These are phyloP conservation scores for Scorias spongiosa DNA, from an alignment of 2,329 filamentous ascomycete species.

Conservation along the genomic window DNA sequence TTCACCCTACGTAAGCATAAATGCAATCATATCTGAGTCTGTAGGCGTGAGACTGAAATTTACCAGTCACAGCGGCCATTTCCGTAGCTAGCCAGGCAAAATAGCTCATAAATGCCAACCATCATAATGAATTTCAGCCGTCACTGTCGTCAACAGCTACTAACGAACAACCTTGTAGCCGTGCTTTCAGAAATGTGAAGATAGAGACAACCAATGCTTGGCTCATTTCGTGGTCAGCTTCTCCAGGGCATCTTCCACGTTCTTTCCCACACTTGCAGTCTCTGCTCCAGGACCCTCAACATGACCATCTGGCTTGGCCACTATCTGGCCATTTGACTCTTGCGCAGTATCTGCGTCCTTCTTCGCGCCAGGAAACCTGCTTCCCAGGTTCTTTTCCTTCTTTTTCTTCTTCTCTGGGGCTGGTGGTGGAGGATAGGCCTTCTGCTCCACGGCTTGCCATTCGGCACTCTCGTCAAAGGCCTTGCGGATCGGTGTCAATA, in stretches of 20 bases:
- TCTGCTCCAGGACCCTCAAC: constrained; percentile 28
- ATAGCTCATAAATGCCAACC: too few species aligned
- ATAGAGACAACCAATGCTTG: too few species aligned
- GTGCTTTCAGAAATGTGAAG: too few species aligned
- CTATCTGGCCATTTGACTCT: constrained; percentile 17
- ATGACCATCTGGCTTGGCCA: constrained; percentile 30
- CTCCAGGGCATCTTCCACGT: constrained; percentile 25
- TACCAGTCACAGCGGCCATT: too few species aligned
- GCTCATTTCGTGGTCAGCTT: constrained; percentile 12
- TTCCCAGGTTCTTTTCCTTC: constrained; percentile 59
- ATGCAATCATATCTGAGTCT: too few species aligned
- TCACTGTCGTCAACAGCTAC: too few species aligned
- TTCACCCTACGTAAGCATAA: too few species aligned
- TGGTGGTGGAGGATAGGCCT: constrained; percentile 64
- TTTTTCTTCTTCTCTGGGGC: constrained; percentile 51
- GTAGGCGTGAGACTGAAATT: too few species aligned
- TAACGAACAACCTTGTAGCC: too few species aligned
- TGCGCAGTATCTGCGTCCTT: constrained; percentile 9
- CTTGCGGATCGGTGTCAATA: constrained; percentile 63
- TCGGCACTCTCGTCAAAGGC: constrained; percentile 56
- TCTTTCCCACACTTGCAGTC: constrained; percentile 26
- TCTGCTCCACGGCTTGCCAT: constrained; percentile 63
- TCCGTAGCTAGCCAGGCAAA: too few species aligned
- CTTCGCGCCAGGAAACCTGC: constrained; percentile 40
- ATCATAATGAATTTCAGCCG: too few species aligned